phyloP scores from a whole-genome alignment of 352 stramenopile genomes.

The Phytophthora citricola region DNA sequence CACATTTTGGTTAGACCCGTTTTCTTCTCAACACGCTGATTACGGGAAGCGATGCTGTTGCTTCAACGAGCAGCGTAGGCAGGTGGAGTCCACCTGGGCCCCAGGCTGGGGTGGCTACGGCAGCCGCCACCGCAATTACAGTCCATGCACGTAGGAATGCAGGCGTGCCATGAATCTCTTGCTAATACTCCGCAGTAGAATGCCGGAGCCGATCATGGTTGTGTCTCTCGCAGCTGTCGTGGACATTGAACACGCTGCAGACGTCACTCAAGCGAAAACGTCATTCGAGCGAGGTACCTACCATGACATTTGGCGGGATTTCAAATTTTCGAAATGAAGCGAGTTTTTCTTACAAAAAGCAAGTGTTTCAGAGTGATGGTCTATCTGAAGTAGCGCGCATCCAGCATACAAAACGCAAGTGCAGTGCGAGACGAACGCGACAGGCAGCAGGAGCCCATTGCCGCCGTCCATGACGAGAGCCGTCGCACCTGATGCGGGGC shows the following conservation, averaged over 20 bases:
- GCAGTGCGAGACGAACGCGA: constrained; percentile 35
- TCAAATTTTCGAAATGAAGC: constrained; percentile 35
- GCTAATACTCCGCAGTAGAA: constrained; percentile 4
- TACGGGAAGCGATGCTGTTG: constrained; percentile 12
- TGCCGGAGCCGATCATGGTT: background rate
- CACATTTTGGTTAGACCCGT: constrained; percentile 2
- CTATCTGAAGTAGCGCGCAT: background rate
- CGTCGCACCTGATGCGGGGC: background rate
- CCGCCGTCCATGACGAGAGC: constrained; percentile 28
- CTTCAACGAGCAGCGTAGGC: constrained; percentile 19
- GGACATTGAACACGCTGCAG: constrained; percentile 1
- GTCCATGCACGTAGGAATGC: background rate
- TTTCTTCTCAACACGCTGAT: constrained; percentile 35
- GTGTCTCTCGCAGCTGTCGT: too few species aligned
- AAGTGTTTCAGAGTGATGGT: constrained; percentile 37
- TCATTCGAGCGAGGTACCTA: constrained; percentile 21
- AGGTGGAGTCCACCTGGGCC: background rate
- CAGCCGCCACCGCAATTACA: too few species aligned
- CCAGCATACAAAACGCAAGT: constrained; percentile 39
- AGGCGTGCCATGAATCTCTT: background rate
- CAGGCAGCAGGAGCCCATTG: constrained; percentile 23
- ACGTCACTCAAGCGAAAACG: constrained; percentile 10
- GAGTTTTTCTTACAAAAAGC: constrained; percentile 7
- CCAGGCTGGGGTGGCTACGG: constrained; percentile 6
- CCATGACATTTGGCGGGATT: constrained; percentile 25